Conservation (phyloP, 163 green algal species). For the Scenedesmus sp. region DNA sequence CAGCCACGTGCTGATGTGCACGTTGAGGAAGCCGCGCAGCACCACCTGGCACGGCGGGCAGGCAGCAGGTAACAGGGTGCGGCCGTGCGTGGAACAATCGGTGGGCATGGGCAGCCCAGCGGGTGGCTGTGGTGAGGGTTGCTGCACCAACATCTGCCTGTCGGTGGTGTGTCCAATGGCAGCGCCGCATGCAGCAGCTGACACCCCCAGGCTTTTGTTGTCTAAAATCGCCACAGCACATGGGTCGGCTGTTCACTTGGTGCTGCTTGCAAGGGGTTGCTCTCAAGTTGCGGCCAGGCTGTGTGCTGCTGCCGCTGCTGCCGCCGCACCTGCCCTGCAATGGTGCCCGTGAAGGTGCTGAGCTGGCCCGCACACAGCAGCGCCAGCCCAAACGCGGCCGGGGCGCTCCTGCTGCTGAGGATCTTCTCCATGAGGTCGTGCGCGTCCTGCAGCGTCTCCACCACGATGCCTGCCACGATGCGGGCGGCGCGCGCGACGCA, state of each 20-base stretch:
- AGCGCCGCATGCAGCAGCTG: not conserved
- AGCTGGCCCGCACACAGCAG: constrained; percentile 75
- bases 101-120: not conserved
- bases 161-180: not conserved
- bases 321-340: constrained; percentile 58
- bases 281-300: constrained; percentile 37
- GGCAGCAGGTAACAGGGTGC: too few relatives aligned
- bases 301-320: not conserved
- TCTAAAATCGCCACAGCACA: not conserved
- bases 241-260: too few relatives aligned
- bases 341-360: constrained; percentile 77
- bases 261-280: not conserved
- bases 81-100: not conserved
- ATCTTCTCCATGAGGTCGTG: constrained; percentile 79
- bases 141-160: not conserved
- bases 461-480: constrained; percentile 68
- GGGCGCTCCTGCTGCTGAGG: constrained; percentile 64
- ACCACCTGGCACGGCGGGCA: constrained; percentile 60
- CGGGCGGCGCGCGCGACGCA: too few relatives aligned
- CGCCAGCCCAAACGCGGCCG: constrained; percentile 72
- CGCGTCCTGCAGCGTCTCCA: constrained; percentile 73
- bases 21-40: constrained; percentile 75
- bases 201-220: not conserved
- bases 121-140: not conserved
- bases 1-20: constrained; percentile 68